Conservation (phyloP, 371 early-diverging fungal genomes). For the Mucor plumbeus region DNA sequence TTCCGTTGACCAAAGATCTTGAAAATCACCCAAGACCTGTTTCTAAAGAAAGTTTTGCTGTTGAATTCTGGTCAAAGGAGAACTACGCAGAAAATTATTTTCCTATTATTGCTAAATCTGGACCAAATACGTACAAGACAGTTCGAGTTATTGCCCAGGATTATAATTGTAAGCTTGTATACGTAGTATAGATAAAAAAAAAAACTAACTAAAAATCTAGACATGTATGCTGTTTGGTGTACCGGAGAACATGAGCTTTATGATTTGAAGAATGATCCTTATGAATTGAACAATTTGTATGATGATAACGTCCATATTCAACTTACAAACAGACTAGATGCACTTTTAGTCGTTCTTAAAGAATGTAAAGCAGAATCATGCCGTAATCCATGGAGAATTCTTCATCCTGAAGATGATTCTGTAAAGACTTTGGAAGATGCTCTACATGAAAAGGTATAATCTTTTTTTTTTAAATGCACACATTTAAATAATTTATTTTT, state of each 20-base stretch:
- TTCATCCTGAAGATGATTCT: conserved; percentile 43
- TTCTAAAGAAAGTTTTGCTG: conserved; percentile 61
- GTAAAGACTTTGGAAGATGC: conserved; percentile 44
- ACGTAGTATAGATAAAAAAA: not conserved
- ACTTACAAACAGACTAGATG: conserved; percentile 63
- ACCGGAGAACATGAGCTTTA: conserved; percentile 70
- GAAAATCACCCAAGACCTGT: conserved; percentile 43
- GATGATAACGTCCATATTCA: conserved; percentile 8
- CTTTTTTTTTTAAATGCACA: no score
- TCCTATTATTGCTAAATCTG: not conserved
- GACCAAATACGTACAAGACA: conserved; percentile 64
- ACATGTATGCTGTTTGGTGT: conserved; percentile 66
- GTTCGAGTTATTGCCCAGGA: conserved; percentile 59
- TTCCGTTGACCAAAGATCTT: conserved; percentile 52
- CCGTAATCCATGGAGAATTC: conserved; percentile 63
- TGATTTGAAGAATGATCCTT: conserved; percentile 62
- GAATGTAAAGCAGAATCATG: conserved; percentile 63
- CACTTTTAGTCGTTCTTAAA: conserved; percentile 58
- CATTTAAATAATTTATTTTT: not conserved
- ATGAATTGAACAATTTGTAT: conserved; percentile 60
- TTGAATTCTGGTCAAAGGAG: conserved; percentile 60
- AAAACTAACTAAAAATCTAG: not conserved
- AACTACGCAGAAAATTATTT: conserved; percentile 40
- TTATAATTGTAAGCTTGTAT: conserved; percentile 46
- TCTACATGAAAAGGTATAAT: conserved; percentile 29